phyloP scores from a whole-genome alignment of 306 rosid genomes.

The Vigna hirtella region DNA sequence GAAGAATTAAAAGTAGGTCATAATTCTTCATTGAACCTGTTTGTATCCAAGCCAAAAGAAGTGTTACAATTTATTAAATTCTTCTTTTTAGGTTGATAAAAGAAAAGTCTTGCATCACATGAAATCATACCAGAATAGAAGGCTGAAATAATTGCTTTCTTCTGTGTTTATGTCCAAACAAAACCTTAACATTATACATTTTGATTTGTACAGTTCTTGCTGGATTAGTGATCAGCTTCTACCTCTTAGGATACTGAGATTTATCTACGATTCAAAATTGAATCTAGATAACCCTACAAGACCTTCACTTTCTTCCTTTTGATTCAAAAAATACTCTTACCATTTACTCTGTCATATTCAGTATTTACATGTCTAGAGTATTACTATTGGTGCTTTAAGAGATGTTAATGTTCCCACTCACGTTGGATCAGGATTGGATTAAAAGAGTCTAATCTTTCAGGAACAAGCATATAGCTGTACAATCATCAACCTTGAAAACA shows the following conservation, averaged over 20 bases:
- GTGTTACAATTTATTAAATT: neutral
- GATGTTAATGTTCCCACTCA: conserved; percentile 22
- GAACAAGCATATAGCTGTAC: conserved; percentile 74
- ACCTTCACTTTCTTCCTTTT: neutral
- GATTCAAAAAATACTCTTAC: too few species aligned
- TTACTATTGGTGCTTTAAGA: conserved; percentile 35
- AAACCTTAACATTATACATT: conserved; percentile 1
- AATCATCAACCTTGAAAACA: conserved; percentile 60
- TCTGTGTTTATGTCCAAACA: neutral
- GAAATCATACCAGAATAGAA: neutral
- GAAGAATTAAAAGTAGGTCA: neutral
- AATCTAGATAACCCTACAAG: conserved; percentile 40
- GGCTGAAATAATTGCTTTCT: neutral
- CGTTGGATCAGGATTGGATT: conserved; percentile 14
- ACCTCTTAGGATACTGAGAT: neutral
- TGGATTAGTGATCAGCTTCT: conserved; percentile 32
- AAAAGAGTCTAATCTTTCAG: conserved; percentile 43
- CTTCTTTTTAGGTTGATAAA: too few species aligned
- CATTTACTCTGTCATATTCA: neutral
- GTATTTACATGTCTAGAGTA: conserved; percentile 2
- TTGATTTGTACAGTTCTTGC: neutral
- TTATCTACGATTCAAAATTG: conserved; percentile 32
- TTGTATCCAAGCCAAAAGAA: neutral
- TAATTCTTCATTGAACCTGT: neutral
- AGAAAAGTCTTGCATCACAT: neutral